A percentile compares a stretch with the other conserved stretches of the same genome.
phyloP scores from a whole-genome alignment of 2,329 filamentous ascomycete species.

The Ascochyta rabiei region DNA sequence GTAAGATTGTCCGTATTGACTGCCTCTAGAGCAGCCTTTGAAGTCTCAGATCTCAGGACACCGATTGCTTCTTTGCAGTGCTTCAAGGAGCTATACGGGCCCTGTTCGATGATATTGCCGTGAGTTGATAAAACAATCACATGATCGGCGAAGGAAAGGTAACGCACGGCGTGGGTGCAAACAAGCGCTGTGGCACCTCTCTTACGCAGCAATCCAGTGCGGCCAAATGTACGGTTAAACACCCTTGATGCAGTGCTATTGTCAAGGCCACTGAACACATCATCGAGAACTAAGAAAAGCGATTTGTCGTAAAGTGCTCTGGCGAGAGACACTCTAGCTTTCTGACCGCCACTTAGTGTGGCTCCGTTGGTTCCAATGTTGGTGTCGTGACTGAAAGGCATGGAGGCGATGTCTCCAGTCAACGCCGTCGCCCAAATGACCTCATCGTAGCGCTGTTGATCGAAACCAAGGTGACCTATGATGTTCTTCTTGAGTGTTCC shows the following conservation, averaged over 20 bases:
- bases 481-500: slow-evolving; percentile 10
- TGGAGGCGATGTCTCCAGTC: not conserved
- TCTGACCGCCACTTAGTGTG: slow-evolving; percentile 51
- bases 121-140: not conserved
- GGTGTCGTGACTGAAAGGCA: not conserved
- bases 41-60: not conserved
- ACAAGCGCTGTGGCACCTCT: slow-evolving; percentile 23
- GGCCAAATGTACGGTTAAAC: slow-evolving; percentile 51
- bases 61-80: not conserved
- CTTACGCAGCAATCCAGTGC: slow-evolving; percentile 48
- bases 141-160: not conserved
- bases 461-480: not conserved
- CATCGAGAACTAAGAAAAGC: slow-evolving; percentile 53
- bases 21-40: not conserved
- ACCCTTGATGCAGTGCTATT: slow-evolving; percentile 16
- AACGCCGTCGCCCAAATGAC: not conserved
- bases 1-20: not conserved
- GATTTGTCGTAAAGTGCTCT: slow-evolving; percentile 50
- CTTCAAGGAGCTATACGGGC: not conserved
- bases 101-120: not conserved
- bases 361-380: slow-evolving; percentile 2
- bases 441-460: not conserved
- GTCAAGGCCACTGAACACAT: slow-evolving; percentile 56
- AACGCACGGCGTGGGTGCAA: not conserved
- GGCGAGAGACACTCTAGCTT: slow-evolving; percentile 34